Conservation (phyloP, 2,329 filamentous ascomycete species). For the Sarocladium brachiariae region DNA sequence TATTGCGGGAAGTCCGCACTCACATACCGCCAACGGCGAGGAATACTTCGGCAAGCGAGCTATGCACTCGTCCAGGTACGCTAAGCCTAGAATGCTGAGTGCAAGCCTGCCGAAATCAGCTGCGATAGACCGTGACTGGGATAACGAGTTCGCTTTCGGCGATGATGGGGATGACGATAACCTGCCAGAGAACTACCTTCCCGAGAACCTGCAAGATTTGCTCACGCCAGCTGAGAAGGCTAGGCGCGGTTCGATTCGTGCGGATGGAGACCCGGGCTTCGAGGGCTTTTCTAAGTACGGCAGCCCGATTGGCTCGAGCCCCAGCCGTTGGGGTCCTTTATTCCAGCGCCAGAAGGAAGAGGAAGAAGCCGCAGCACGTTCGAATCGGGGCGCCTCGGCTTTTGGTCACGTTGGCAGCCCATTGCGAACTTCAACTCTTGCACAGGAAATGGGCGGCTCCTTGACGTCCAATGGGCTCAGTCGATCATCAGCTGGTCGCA, state of each 20-base stretch:
- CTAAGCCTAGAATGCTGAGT: conserved; percentile 62
- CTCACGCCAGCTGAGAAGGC: conserved; percentile 63
- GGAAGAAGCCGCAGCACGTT: conserved; percentile 35
- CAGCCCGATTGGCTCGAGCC: conserved; percentile 49
- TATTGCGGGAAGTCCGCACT: conserved; percentile 39
- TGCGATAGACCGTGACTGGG: conserved; percentile 58
- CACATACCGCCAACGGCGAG: conserved; percentile 47
- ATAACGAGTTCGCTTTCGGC: conserved; percentile 58
- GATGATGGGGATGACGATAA: conserved; percentile 61
- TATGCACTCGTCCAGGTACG: conserved; percentile 61
- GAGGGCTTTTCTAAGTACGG: conserved; percentile 51
- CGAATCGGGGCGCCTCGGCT: conserved; percentile 37
- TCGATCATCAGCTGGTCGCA: conserved; percentile 31
- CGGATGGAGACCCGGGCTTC: conserved; percentile 43
- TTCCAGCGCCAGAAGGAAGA: conserved; percentile 56
- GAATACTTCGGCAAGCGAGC: conserved; percentile 64
- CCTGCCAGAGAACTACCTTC: conserved; percentile 55
- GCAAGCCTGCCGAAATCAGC: conserved; percentile 59
- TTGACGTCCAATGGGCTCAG: conserved; percentile 29
- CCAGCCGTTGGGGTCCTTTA: conserved; percentile 53
- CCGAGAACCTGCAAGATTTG: conserved; percentile 60
- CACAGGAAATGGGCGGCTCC: conserved; percentile 41
- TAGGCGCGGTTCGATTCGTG: conserved; percentile 52
- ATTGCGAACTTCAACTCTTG: conserved; percentile 55
- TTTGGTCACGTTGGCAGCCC: conserved; percentile 63